These are phyloP conservation scores for Buddleja alternifolia DNA, from an alignment of 257 asterid genomes.

Conservation along the genomic window DNA sequence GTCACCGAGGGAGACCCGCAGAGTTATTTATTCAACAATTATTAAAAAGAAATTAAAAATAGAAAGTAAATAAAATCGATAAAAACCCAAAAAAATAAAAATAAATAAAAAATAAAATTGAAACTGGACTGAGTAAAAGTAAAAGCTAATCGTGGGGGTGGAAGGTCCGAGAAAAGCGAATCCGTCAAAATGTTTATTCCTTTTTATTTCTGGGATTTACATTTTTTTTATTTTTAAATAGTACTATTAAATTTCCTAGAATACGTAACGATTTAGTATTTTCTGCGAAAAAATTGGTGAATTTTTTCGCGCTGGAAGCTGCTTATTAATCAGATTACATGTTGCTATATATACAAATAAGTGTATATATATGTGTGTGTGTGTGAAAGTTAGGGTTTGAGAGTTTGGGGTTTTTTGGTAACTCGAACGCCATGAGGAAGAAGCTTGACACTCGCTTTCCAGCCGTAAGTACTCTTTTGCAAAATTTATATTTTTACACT, in stretches of 20 bases:
- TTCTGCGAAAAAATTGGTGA: slow-evolving; percentile 36
- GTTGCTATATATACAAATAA: neutral
- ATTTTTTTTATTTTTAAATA: neutral
- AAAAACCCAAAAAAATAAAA: neutral
- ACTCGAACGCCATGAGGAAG: slow-evolving; percentile 62
- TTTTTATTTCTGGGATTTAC: neutral
- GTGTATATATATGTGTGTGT: neutral
- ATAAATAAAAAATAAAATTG: neutral
- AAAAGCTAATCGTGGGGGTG: slow-evolving; percentile 21
- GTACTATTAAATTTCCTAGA: neutral
- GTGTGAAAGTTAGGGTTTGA: slow-evolving; percentile 39
- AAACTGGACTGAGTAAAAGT: slow-evolving; percentile 30
- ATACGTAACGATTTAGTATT: slow-evolving; percentile 38
- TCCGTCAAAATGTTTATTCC: slow-evolving; percentile 14
- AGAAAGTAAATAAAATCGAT: neutral
- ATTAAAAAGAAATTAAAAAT: no score
- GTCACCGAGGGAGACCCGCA: slow-evolving; percentile 10
- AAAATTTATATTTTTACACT: neutral
- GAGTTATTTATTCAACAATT: no score
- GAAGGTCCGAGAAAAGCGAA: slow-evolving; percentile 26
- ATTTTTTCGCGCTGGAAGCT: slow-evolving; percentile 25
- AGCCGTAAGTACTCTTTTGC: slow-evolving; percentile 53
- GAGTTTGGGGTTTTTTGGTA: slow-evolving; percentile 24
- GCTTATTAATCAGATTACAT: neutral
- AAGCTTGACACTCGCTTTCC: slow-evolving; percentile 85